Evolutionary conservation across 495 filamentous ascomycete species (phyloP), one percentile per base, ranked within the genome.

Genomic region (Aspergillus mulundensis): DNA sequence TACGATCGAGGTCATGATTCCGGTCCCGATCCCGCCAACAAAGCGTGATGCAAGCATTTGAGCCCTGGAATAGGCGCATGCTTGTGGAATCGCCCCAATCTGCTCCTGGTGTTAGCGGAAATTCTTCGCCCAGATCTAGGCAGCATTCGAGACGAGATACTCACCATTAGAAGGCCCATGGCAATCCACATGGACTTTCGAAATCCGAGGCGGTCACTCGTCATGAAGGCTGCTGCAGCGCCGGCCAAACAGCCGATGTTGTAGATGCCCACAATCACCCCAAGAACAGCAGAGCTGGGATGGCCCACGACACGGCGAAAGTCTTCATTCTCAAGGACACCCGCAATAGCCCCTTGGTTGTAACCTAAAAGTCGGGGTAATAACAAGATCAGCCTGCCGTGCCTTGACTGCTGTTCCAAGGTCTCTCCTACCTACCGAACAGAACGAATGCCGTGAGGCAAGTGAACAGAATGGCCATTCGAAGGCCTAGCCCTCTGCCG

Each of bases 271-370:
- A 73, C 70, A 30, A 83, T 75, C 49, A 77, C 71, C 15, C 76
- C 76, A 28, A 76, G 67, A 12, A 76, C 58, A 3, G 61, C 69
- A 12, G 70, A 63, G 24, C 67, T 67, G 23, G 77, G 78, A 54
- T 77, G 41, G 43, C 68, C 39, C 21, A 78, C 73, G 6, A 63
- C 18, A 14, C 70, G 54, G 25, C 81, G 72, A 61, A 78, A 84
- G 38, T 79, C 71, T 7, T 71, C 56, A 56, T 77, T 76, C 39
- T 67, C 69, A 20, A 77, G 67, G 44, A 81, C 75, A 23, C 78
- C 78, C 32, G 70, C 73, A 61, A 80, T 77, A 7, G 80, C 74
- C 51, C 77, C 80, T 63, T 84, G 81, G 46, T 84, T 80, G 54
- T 82, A 84, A 19, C 79, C 71, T 73, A 57, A n/a, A 40, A 52